Evolutionary conservation across 2,329 filamentous ascomycete species (phyloP).

Genomic region (Kalaharituber pfeilii): DNA sequence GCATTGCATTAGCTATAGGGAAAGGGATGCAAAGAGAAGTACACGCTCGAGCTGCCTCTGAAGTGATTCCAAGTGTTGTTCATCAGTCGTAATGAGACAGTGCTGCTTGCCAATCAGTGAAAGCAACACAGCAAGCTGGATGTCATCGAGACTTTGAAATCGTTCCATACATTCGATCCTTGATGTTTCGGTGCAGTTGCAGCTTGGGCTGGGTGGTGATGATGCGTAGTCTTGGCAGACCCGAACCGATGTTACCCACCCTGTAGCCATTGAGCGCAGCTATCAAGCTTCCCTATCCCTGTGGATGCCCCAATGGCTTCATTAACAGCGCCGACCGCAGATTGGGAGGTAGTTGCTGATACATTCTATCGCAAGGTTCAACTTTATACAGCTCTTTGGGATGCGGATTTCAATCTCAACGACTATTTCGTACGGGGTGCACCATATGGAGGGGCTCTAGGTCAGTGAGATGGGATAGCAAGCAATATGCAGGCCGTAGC

Average conservation of each 20-base stretch:
- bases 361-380: slow-evolving; percentile 90
- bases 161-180: not conserved
- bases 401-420: slow-evolving; percentile 82
- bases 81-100: slow-evolving; percentile 64
- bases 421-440: slow-evolving; percentile 85
- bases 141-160: slow-evolving; percentile 60
- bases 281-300: too few species aligned
- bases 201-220: too few species aligned
- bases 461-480: slow-evolving; percentile 33
- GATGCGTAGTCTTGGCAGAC: not conserved
- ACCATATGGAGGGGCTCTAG: slow-evolving; percentile 82
- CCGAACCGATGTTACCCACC: not conserved
- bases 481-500: not conserved
- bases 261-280: not conserved
- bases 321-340: slow-evolving; percentile 50
- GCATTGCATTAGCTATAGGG: too few species aligned
- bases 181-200: too few species aligned
- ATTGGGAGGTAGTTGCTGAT: slow-evolving; percentile 88
- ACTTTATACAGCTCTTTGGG: slow-evolving; percentile 84
- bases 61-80: slow-evolving; percentile 46
- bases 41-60: slow-evolving; percentile 57
- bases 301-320: slow-evolving; percentile 27
- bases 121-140: slow-evolving; percentile 72
- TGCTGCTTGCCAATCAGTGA: slow-evolving; percentile 70
- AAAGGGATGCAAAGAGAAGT: too few species aligned